Evolutionary conservation across 768 basidiomycete species (phyloP), one percentile per base, ranked within the genome.

Genomic region (Suillus bovinus): DNA sequence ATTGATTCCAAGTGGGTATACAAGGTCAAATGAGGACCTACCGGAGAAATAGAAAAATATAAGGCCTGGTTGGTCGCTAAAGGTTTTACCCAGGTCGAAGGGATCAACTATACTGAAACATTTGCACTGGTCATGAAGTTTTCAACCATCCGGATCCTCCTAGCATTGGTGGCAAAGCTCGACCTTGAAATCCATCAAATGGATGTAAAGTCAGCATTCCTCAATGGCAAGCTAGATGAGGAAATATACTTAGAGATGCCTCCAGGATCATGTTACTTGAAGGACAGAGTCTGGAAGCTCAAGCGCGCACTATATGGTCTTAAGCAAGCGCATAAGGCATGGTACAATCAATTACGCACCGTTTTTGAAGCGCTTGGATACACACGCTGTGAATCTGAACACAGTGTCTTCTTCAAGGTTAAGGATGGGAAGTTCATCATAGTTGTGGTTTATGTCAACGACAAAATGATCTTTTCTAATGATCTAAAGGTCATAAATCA

Each of bases 1-100:
- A 41, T 54, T 29, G 47, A 13, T 38, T 34, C 16, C 11, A 63
- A 39, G 33, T 42, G 16, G 60, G 42, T 17, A 50, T 64, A 38
- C n/a, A 56, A 27, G 14, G 29, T n/a, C 13, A 56, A 20, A 36
- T 29, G 13, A 1, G 61, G 33, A 42, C 57, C 47, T 27, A 63
- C 67, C 7, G 80, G 79, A 16, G 59, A 65, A 0, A 67, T 80
- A 29, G 58, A 60, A 0, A 61, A 68, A 0, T 73, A 75, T 70
- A 81, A 82, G 66, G 78, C 74, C 3, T 61, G 77, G 1, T 67
- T 82, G 4, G 79, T 81, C 3, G 77, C 77, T 0, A 69, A 78
- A 60, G 76, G 81, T 0, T 76, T 60, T 62, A 64, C 64, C 6
- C 71, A 75, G 46, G 54, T 63, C 7, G 69, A 69, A 14, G 77